Evolutionary conservation across 441 rosid genomes (phyloP).

Genomic region (Viola pubescens): DNA sequence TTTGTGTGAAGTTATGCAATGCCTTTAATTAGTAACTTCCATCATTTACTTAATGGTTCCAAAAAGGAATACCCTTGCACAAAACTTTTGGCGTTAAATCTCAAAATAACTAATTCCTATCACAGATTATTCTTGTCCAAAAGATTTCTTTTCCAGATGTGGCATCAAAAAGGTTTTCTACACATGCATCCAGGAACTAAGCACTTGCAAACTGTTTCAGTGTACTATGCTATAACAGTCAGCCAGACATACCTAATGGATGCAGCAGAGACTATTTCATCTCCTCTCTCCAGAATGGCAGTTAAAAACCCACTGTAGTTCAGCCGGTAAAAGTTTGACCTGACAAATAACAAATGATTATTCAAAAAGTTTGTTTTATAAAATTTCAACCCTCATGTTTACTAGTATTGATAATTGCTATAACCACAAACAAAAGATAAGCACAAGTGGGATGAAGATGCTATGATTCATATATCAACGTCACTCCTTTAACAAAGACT

Average conservation of each 20-base stretch:
- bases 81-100: neutral
- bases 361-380: no score
- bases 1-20: neutral
- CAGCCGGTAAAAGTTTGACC: constrained; percentile 80
- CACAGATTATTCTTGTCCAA: neutral
- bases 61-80: neutral
- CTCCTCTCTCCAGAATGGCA: constrained; percentile 75
- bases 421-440: no score
- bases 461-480: no score
- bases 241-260: constrained; percentile 59
- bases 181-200: constrained; percentile 6
- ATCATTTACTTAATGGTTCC: neutral
- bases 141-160: constrained; percentile 5
- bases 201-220: constrained; percentile 8
- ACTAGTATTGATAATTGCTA: no score
- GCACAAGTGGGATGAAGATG: no score
- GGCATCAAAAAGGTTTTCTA: neutral
- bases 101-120: neutral
- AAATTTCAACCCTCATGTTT: no score
- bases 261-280: constrained; percentile 76
- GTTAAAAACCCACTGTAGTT: constrained; percentile 69
- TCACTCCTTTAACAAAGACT: no score
- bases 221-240: neutral
- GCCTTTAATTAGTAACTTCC: constrained; percentile 1
- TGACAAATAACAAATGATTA: constrained; percentile 22